Conservation (phyloP, 176 grass and related monocot species). For the Oryza australiensis region DNA sequence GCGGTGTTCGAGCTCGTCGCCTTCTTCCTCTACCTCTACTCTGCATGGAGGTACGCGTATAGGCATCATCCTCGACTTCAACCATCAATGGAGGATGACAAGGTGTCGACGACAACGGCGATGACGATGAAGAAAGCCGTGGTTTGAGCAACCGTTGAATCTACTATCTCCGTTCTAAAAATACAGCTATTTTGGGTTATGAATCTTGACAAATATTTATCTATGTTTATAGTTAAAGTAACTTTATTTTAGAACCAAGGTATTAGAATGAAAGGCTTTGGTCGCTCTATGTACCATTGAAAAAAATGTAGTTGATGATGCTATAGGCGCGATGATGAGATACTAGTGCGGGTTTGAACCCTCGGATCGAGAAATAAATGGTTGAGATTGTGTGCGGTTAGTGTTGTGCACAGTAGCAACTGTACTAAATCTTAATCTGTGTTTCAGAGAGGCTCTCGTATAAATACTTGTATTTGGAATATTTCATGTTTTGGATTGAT, state of each 20-base stretch:
- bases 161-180: neutral
- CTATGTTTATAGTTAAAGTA: too few relatives aligned
- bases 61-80: conserved; percentile 36
- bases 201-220: too few relatives aligned
- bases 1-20: conserved; percentile 38
- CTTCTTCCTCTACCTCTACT: conserved; percentile 46
- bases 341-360: neutral
- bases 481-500: too few relatives aligned
- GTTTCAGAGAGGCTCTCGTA: too few relatives aligned
- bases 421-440: too few relatives aligned
- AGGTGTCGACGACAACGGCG: neutral
- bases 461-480: too few relatives aligned
- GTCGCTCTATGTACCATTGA: neutral
- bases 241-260: too few relatives aligned
- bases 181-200: too few relatives aligned
- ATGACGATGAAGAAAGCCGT: neutral
- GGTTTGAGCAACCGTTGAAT: neutral
- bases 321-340: neutral
- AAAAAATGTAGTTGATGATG: neutral
- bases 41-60: conserved; percentile 48
- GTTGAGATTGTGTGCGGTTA: neutral
- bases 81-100: neutral
- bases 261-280: too few relatives aligned
- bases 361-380: neutral
- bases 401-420: too few relatives aligned